Base-by-base conservation (phyloP, 73 alveolate genomes). In the Tetrahymena borealis region DNA sequence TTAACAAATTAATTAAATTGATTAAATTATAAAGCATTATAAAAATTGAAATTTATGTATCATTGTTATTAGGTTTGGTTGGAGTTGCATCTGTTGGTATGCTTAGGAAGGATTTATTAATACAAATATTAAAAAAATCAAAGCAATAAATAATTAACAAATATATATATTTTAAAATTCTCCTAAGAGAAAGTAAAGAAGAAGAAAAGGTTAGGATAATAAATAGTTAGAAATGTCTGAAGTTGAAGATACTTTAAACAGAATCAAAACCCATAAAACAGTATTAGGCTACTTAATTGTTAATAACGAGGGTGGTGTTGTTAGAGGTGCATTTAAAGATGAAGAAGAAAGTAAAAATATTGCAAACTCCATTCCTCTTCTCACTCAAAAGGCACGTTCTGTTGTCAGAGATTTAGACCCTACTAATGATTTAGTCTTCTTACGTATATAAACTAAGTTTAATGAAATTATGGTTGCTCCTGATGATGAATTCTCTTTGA, bases 391-490 rank as follows among this genome's bases (percentile, higher is more conserved):
- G 91, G 98, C 99, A 24, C 91, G 97, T 90, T 96, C 98, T 7
- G 95, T 94, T 38, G 98, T 97, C 36, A 90, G 98, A 40, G 99
- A 97, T 90, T 91, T 97, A 33, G 97, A 97, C 79, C 98, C 99
- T 28, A 92, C 94, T 94, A 98, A 98, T 96, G 99, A 98, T 94
- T 96, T 98, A 94, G 97, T 98, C 43, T 98, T 98, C 96, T 95
- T 98, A 91, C 96, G 99, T 94, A 98, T 98, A 20, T 97, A 99
- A 96, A 95, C 99, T 20, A 98, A 98, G 94, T 95, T 96, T 77
- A 97, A 98, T 96, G 99, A 98, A 94, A 98, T 98, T 38, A 92
- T 98, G 95, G 98, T 98, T 36, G 99, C 99, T 28, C 99, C 99
- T 13, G 99, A 98, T 92, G 97, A 98, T 91, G 98, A 97, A 78